Base-by-base conservation (phyloP, 805 yeast species). In the Nakazawaea anatomiae region DNA sequence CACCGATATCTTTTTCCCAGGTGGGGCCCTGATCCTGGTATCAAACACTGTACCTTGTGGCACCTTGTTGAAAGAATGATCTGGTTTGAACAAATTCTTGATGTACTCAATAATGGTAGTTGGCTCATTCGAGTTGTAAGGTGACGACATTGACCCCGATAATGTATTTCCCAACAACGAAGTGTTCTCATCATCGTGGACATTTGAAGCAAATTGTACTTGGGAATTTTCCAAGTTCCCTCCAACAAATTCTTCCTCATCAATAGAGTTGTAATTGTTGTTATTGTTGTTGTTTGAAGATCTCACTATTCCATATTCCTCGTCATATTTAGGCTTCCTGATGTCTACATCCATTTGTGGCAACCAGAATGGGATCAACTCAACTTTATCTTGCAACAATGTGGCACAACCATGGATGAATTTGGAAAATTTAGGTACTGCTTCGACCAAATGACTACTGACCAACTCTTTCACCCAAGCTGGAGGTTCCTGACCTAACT, bases 401-500 rank as follows among this genome's bases (percentile, higher is more conserved):
- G 94, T 77, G 5, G 99, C 96, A 53, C 89, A 83, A 59, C 99
- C 99, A 62, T 94, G 99, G 59, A 94, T 92, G 62, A 94, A 94
- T 68, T 94, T 94, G 50, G 98, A 92, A 68, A 89, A 94, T 69
- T 94, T 94, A 31, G 99, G 99, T 42, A 94, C 97, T 1, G 97
- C 97, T 70, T 94, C 99, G 41, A 94, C 99, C 47, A 94, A 75
- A 68, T 94, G 99, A 31, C 95, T 85, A 0, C 91, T 73, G 36
- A 92, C 91, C 66, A 94, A 77, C 57, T 92, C 96, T 58, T 94
- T 80, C 46, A 94, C 96, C 99, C 99, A 94, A 55, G 79, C 84
- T 8, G 99, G 99, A 31, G 99, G 99, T 68, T 94, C 99, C 71
- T 94, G 99, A 51, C 99, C 99, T 70, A 94, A 63, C 73, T 94